Conservation (phyloP, 495 filamentous ascomycete genomes). For the Lophium mytilinum region DNA sequence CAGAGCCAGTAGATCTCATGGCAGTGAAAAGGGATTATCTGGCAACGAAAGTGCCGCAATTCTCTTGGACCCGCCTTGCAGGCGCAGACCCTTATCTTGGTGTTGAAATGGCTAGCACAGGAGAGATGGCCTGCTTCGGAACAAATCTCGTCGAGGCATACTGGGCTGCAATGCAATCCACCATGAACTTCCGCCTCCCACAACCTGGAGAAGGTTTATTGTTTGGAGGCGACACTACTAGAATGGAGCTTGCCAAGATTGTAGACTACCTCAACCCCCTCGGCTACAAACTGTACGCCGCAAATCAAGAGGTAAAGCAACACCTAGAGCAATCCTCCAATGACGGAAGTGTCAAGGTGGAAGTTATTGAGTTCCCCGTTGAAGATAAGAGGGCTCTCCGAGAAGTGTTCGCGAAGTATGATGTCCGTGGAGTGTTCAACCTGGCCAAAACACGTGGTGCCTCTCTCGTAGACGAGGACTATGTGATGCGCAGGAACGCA, state of each 20-base stretch:
- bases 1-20: conserved; percentile 85
- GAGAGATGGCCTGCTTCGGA: conserved; percentile 97
- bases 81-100: conserved; percentile 96
- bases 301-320: conserved; percentile 67
- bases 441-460: conserved; percentile 75
- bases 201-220: conserved; percentile 89
- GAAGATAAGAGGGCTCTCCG: conserved; percentile 90
- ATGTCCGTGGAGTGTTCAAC: conserved; percentile 95
- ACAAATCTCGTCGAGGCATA: conserved; percentile 93
- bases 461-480: conserved; percentile 84
- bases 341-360: conserved; percentile 54
- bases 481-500: conserved; percentile 96
- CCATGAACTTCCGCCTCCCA: conserved; percentile 98
- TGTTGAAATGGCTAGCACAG: conserved; percentile 94
- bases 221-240: conserved; percentile 73
- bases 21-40: conserved; percentile 76
- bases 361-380: conserved; percentile 95
- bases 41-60: conserved; percentile 96
- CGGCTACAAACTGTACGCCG: conserved; percentile 88
- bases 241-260: conserved; percentile 60
- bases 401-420: conserved; percentile 94
- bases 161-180: conserved; percentile 91
- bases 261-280: conserved; percentile 80
- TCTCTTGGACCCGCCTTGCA: conserved; percentile 97
- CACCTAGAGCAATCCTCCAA: conserved; percentile 67